Evolutionary conservation across 78 protist species (phyloP).

Genomic region (Dictyostelium firmibasis): DNA sequence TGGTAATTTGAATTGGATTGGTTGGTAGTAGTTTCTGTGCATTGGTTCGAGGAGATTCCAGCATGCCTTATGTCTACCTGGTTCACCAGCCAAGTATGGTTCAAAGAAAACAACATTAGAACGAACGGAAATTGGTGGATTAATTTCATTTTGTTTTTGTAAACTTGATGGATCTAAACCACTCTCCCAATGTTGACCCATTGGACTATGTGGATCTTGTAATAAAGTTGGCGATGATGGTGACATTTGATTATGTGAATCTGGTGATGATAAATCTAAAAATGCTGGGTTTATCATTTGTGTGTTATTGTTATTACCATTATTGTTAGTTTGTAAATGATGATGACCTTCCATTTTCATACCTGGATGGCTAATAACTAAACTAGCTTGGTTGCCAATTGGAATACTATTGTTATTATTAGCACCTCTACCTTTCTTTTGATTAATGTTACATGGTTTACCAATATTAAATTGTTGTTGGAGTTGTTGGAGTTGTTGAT

Average conservation of each 20-base stretch:
- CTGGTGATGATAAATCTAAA: slow-evolving; percentile 48
- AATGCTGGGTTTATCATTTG: background rate
- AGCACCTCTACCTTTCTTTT: background rate
- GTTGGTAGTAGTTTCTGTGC: slow-evolving; percentile 75
- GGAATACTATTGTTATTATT: background rate
- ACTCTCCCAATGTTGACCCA: slow-evolving; percentile 57
- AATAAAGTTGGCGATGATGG: background rate
- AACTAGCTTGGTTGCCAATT: background rate
- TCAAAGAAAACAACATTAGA: slow-evolving; percentile 21
- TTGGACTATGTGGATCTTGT: background rate
- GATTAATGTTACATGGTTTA: background rate
- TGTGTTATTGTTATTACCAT: background rate
- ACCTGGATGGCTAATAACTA: background rate
- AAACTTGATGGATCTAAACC: slow-evolving; percentile 38
- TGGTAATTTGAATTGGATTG: slow-evolving; percentile 72
- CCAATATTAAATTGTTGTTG: background rate
- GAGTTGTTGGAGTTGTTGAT: background rate
- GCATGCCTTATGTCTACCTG: slow-evolving; percentile 63
- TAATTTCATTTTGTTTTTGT: slow-evolving; percentile 24
- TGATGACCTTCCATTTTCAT: background rate
- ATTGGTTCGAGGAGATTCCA: slow-evolving; percentile 68
- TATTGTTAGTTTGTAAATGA: background rate
- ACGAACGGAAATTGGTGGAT: slow-evolving; percentile 16
- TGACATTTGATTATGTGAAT: background rate
- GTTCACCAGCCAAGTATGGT: slow-evolving; percentile 11